Conservation (phyloP, 129 eudicot genomes). For the Oenanthe sinensis region DNA sequence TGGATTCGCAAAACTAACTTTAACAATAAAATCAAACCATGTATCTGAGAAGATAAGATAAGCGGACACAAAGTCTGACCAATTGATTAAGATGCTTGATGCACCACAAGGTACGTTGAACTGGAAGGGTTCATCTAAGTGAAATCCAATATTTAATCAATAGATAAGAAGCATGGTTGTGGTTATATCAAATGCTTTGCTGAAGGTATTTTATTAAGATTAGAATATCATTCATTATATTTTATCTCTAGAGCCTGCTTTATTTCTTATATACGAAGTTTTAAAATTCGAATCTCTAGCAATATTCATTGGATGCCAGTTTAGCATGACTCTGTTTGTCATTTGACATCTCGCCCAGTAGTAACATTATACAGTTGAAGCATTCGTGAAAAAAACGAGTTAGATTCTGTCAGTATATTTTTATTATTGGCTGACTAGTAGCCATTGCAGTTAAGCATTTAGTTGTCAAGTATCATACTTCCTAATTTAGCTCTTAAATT, state of each 20-base stretch:
- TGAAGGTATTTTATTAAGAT: not conserved
- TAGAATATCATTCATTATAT: not conserved
- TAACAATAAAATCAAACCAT: not conserved
- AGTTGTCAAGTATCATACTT: not conserved
- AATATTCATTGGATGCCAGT: not conserved
- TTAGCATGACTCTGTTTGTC: not conserved
- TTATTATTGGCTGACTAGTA: not conserved
- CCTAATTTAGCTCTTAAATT: too few relatives aligned
- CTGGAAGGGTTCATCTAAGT: not conserved
- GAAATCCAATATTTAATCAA: not conserved
- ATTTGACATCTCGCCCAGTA: not conserved
- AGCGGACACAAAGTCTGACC: not conserved
- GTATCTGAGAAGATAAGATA: not conserved
- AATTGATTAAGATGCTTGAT: not conserved
- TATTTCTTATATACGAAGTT: not conserved
- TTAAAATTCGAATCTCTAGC: not conserved
- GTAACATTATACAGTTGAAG: not conserved
- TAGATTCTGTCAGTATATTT: not conserved
- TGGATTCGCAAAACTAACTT: not conserved
- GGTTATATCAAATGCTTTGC: not conserved
- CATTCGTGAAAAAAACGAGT: not conserved
- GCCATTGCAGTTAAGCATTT: not conserved
- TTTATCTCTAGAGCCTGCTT: not conserved
- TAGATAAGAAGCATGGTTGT: not conserved
- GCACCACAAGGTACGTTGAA: not conserved